A percentile compares a stretch with the other conserved stretches of the same genome.
Conservation (phyloP, 768 basidiomycete species). For the Galerina sulciceps region DNA sequence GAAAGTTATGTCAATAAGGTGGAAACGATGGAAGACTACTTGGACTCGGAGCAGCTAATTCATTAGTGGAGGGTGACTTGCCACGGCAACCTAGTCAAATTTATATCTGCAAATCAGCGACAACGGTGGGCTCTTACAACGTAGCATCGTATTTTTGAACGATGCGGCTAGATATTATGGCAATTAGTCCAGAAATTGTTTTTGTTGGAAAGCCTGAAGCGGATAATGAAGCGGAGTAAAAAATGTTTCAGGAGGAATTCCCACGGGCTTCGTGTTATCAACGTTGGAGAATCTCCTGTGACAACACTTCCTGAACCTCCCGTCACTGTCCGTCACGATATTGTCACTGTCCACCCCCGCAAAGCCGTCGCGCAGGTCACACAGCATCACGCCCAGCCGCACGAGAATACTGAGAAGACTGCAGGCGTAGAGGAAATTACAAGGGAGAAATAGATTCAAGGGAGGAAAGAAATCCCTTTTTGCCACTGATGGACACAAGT, state of each 20-base stretch:
- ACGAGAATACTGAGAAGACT: slow-evolving; percentile 20
- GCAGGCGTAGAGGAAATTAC: slow-evolving; percentile 16
- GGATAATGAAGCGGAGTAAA: not conserved
- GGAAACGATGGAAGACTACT: too few relatives aligned
- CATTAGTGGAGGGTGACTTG: too few relatives aligned
- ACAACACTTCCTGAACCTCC: slow-evolving; percentile 40
- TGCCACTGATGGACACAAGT: slow-evolving; percentile 26
- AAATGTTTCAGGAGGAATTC: slow-evolving; percentile 10
- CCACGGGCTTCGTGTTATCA: slow-evolving; percentile 19
- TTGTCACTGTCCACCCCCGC: slow-evolving; percentile 46
- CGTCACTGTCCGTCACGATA: slow-evolving; percentile 54
- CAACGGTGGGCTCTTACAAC: too few relatives aligned
- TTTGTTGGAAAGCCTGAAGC: too few relatives aligned
- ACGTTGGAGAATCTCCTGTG: slow-evolving; percentile 28
- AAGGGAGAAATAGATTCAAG: slow-evolving; percentile 17
- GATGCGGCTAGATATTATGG: too few relatives aligned
- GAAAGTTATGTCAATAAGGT: too few relatives aligned
- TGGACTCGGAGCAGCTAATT: too few relatives aligned
- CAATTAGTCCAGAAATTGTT: too few relatives aligned
- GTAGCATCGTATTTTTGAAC: too few relatives aligned
- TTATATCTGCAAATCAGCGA: too few relatives aligned
- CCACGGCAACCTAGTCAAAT: too few relatives aligned
- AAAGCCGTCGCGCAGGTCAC: slow-evolving; percentile 46
- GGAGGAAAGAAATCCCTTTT: slow-evolving; percentile 7
- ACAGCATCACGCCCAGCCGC: slow-evolving; percentile 40